A percentile compares a stretch with the other conserved stretches of the same genome.
These are phyloP conservation scores for Metschnikowia arizonensis DNA, from an alignment of 805 yeast genomes.

Conservation along the genomic window DNA sequence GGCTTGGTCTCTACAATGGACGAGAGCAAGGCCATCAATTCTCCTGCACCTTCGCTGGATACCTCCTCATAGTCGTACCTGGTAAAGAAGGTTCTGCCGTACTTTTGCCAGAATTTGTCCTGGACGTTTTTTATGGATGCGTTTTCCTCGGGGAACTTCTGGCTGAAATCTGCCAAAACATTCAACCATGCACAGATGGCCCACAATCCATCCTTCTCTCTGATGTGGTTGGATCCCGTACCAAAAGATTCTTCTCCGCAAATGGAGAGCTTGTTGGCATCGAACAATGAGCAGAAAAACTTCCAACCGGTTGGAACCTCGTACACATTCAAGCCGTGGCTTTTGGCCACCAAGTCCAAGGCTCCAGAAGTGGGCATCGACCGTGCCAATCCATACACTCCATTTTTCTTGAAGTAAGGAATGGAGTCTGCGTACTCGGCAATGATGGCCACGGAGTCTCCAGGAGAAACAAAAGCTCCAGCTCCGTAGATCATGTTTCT, in stretches of 20 bases:
- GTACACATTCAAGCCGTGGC: slow-evolving; percentile 68
- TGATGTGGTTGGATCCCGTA: slow-evolving; percentile 94
- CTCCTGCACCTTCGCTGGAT: slow-evolving; percentile 65
- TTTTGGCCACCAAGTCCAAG: slow-evolving; percentile 82
- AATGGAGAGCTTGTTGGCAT: slow-evolving; percentile 86
- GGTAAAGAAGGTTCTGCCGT: slow-evolving; percentile 96
- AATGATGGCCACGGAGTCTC: slow-evolving; percentile 96
- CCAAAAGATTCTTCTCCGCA: slow-evolving; percentile 99
- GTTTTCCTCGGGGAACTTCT: slow-evolving; percentile 49
- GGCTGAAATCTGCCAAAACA: slow-evolving; percentile 78
- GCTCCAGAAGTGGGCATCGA: slow-evolving; percentile 98
- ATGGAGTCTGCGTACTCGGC: slow-evolving; percentile 86
- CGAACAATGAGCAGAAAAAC: slow-evolving; percentile 93
- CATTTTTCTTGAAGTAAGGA: slow-evolving; percentile 86
- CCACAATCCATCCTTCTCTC: slow-evolving; percentile 98
- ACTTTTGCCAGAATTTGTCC: slow-evolving; percentile 79
- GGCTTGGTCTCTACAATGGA: slow-evolving; percentile 27
- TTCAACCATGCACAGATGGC: slow-evolving; percentile 97
- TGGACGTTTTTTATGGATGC: slow-evolving; percentile 79
- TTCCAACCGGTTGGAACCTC: slow-evolving; percentile 99
- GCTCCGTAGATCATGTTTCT: slow-evolving; percentile 98
- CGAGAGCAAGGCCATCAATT: slow-evolving; percentile 51
- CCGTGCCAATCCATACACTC: slow-evolving; percentile 90
- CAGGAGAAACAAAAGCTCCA: slow-evolving; percentile 92
- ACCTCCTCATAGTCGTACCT: slow-evolving; percentile 92